Evolutionary conservation across 116 monocot genomes (phyloP), one percentile per base, ranked within the genome.

Genomic region (Zostera marina): DNA sequence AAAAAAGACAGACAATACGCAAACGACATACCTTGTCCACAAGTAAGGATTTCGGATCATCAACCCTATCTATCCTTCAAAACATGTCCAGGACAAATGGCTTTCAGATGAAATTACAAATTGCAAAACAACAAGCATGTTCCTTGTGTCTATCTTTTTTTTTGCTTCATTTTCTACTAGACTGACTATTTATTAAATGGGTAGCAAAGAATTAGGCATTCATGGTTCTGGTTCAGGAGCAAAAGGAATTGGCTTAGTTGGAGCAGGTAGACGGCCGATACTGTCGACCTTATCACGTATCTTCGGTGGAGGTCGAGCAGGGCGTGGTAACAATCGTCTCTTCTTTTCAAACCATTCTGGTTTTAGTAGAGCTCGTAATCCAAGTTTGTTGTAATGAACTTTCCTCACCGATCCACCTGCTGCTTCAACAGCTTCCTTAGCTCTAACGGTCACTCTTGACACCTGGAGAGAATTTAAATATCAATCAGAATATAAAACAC

Each of bases 331-430:
- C 3, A 98, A 46, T 1, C 91, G 57, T 14, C 91, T 73, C 71
- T 98, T 98, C 83, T 98, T 98, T 42, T 72, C 98, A 53, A 98
- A 98, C 98, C 98, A 98, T 57, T 98, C 98, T 0, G 98, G 98
- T 55, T 75, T 85, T 42, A 98, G 74, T 7, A 98, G 66, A 20
- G 90, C 96, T 42, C 72, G 62, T 11, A 96, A 72, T 47, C 93
- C 93, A 16, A 93, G 66, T 54, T 88, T 93, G 64, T 88, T 93
- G 66, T 93, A 93, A 60, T 88, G 81, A 10, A 93, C 93, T 54
- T 75, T 84, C 69, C 88, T 72, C 32, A 93, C 88, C 0, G 93
- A 88, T 5, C 93, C 93, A 38, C 93, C 93, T 1, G 77, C 73
- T 43, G 88, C 81, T 68, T 93, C 93, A 13, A 93, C 88, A 10